phyloP scores from a whole-genome alignment of 2,329 filamentous ascomycete genomes.

The Penicillium sp. region DNA sequence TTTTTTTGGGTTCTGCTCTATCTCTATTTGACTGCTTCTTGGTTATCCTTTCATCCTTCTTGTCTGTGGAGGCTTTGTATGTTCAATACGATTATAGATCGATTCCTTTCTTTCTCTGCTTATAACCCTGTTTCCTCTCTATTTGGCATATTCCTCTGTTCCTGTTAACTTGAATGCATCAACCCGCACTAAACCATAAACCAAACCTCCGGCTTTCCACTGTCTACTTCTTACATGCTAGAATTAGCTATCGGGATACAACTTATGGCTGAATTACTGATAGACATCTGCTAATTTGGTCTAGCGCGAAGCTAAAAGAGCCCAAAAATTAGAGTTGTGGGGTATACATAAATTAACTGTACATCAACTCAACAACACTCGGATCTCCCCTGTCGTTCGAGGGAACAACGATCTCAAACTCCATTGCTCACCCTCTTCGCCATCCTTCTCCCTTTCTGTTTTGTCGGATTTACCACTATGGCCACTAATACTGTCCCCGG shows the following conservation, averaged over 20 bases:
- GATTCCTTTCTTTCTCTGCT: background rate
- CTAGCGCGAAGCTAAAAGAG: background rate
- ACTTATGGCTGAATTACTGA: too few species aligned
- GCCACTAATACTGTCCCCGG: constrained; percentile 23
- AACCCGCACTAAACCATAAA: too few species aligned
- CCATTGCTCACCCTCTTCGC: constrained; percentile 36
- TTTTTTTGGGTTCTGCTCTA: background rate
- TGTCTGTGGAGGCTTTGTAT: background rate
- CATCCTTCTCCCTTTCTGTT: constrained; percentile 30
- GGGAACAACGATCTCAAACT: constrained; percentile 59
- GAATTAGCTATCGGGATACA: too few species aligned
- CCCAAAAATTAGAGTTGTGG: background rate
- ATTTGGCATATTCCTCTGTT: background rate
- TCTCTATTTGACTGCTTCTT: constrained; percentile 1
- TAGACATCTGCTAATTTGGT: too few species aligned
- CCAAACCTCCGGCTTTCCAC: too few species aligned
- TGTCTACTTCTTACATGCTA: too few species aligned
- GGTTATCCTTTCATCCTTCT: background rate
- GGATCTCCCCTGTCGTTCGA: constrained; percentile 62
- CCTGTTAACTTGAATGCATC: background rate
- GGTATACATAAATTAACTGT: background rate
- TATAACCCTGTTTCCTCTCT: background rate
- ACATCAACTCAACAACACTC: constrained; percentile 58
- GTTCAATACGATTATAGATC: background rate
- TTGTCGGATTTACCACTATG: constrained; percentile 18